phyloP scores from a whole-genome alignment of 352 stramenopile species.

The Phytophthora sojae region DNA sequence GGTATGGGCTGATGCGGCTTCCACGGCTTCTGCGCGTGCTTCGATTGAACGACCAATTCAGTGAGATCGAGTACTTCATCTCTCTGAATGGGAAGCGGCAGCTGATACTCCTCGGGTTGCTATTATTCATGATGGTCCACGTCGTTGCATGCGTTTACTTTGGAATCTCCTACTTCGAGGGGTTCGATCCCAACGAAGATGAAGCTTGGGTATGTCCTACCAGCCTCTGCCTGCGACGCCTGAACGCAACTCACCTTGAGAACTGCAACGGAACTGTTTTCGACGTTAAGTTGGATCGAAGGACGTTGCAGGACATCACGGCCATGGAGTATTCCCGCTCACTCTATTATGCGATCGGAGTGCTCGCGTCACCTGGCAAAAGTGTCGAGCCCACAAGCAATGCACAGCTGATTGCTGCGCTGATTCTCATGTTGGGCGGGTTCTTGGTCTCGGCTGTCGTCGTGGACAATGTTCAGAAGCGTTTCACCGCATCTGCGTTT shows the following conservation, averaged over 20 bases:
- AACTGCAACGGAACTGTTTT: constrained; percentile 5
- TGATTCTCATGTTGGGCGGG: constrained; percentile 49
- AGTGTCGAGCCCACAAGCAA: constrained; percentile 47
- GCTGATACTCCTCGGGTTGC: constrained; percentile 44
- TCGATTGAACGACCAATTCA: constrained; percentile 34
- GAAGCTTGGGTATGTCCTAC: constrained; percentile 35
- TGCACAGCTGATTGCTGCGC: constrained; percentile 36
- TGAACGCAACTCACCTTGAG: constrained; percentile 19
- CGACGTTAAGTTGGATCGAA: neutral
- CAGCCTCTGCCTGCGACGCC: constrained; percentile 20
- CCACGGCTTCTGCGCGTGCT: constrained; percentile 43
- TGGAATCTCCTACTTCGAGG: constrained; percentile 34
- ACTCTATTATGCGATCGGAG: constrained; percentile 14
- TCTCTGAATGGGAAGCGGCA: constrained; percentile 51
- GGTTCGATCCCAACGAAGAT: constrained; percentile 29
- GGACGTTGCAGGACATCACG: neutral
- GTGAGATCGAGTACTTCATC: constrained; percentile 49
- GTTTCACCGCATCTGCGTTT: constrained; percentile 54
- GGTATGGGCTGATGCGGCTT: constrained; percentile 39
- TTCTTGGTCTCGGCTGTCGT: constrained; percentile 47
- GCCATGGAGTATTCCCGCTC: constrained; percentile 6
- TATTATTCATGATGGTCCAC: constrained; percentile 54
- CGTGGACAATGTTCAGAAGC: constrained; percentile 56
- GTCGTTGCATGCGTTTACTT: constrained; percentile 50
- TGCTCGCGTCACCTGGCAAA: constrained; percentile 28